Base-by-base conservation (phyloP, 1,284 basidiomycete genomes). In the Ustilago loliicola region DNA sequence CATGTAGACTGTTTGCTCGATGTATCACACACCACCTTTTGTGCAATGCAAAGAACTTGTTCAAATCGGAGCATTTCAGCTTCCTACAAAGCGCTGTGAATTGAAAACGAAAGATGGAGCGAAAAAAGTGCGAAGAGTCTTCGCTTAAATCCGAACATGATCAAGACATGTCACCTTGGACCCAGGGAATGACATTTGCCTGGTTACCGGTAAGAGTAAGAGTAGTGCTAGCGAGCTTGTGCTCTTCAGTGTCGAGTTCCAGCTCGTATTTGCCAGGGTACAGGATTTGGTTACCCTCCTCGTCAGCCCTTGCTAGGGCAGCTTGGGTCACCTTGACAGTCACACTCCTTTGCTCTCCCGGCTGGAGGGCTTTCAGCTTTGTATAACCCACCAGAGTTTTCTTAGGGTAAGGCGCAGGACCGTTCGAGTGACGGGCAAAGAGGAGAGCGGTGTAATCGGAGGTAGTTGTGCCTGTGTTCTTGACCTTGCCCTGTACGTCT, bases 391-490 rank as follows among this genome's bases (percentile, higher is more conserved):
- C 69, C 7, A 71, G 42, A 5, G 54, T 25, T 5, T 57, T 53
- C 13, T 50, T 61, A 13, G 69, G 69, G 23, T 58, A n/a, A 0
- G 69, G 69, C 3, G 69, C 52, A 3, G 69, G 63, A 7, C 69
- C 69, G 34, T 56, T 66, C 10, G 29, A 10, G 53, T 51, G 47
- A 8, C 19, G 17, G 1, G 69, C 69, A 19, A 61, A 71, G 30
- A 71, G 47, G 10, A 71, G 59, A 4, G 69, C 69, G 3, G 62
- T 54, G 25, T 71, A 71, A 34, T 71, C 69, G 9, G 62, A 66
- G 1, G 51, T 52, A 1, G 15, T 29, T 3, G 30, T 38, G 3
- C 69, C 69, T n/a, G 48, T 61, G 40, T 66, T 71, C 21, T 30
- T 47, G 10, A 66, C 7, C 2, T 2, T 45, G 1, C 48, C 36